Percentiles rank a stretch among this genome's conserved stretches.
Evolutionary conservation across 164 flowering plant species (phyloP).

Genomic region (Akebia trifoliata): DNA sequence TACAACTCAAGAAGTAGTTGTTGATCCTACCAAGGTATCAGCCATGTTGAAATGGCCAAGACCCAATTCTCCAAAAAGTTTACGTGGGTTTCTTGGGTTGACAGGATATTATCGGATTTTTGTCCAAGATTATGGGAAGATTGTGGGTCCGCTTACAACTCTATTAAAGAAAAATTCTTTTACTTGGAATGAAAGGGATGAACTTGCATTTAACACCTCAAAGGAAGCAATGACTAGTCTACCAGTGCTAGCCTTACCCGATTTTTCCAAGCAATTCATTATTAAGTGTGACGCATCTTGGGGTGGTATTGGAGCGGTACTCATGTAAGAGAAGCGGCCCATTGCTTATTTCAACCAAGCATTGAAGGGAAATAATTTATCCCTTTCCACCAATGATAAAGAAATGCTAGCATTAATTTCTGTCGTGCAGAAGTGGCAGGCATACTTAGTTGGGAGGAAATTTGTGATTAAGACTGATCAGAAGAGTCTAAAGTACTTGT

Average conservation of each 20-base stretch:
- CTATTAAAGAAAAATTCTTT: background rate
- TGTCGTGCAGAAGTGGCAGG: background rate
- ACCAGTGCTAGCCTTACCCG: background rate
- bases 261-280: background rate
- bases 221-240: background rate
- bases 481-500: background rate
- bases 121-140: background rate
- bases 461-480: background rate
- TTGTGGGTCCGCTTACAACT: background rate
- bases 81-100: background rate
- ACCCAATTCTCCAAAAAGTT: background rate
- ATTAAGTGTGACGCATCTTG: background rate
- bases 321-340: background rate
- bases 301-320: background rate
- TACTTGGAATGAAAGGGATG: background rate
- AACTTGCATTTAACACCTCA: background rate
- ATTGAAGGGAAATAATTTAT: background rate
- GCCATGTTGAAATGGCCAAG: conserved; percentile 1
- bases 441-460: background rate
- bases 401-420: background rate
- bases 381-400: background rate
- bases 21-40: background rate
- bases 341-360: background rate
- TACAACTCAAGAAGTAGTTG: background rate
- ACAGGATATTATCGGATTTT: background rate